phyloP scores from a whole-genome alignment of 352 stramenopile genomes.

The Lagenidium giganteum region DNA sequence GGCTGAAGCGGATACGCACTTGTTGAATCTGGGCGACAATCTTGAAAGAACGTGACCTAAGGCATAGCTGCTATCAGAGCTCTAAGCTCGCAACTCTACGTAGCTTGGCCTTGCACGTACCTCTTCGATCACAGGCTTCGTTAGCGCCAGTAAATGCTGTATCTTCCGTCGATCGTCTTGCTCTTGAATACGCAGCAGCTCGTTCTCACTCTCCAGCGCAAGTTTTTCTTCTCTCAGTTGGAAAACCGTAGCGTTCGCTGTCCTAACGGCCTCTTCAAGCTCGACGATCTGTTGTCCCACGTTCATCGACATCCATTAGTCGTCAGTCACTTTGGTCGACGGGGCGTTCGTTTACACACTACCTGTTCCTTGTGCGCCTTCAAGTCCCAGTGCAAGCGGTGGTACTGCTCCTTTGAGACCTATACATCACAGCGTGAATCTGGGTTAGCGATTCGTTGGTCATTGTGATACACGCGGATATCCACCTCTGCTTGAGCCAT shows the following conservation, averaged over 20 bases:
- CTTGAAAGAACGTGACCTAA: constrained; percentile 68
- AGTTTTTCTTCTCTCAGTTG: constrained; percentile 59
- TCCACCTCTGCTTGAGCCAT: constrained; percentile 54
- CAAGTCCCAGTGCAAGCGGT: constrained; percentile 74
- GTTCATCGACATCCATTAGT: neutral
- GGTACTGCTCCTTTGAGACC: constrained; percentile 72
- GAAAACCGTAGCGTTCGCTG: constrained; percentile 54
- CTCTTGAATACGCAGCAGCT: constrained; percentile 68
- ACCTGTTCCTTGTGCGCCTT: constrained; percentile 64
- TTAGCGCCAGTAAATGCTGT: constrained; percentile 75
- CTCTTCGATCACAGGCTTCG: constrained; percentile 77
- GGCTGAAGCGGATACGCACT: constrained; percentile 38
- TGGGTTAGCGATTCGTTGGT: neutral
- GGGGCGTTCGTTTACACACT: neutral
- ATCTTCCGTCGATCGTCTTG: constrained; percentile 73
- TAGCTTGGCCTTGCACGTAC: constrained; percentile 10
- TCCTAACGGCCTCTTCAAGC: constrained; percentile 46
- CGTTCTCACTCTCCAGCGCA: constrained; percentile 56
- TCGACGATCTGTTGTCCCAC: constrained; percentile 35
- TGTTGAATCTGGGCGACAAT: constrained; percentile 55
- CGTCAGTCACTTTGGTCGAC: neutral
- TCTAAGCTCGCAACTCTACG: neutral
- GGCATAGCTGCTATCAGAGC: neutral
- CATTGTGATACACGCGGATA: constrained; percentile 8
- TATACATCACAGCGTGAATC: constrained; percentile 10